Evolutionary conservation across 2,329 filamentous ascomycete species (phyloP), one percentile per base, ranked within the genome.

Genomic region (Exophiala alcalophila): DNA sequence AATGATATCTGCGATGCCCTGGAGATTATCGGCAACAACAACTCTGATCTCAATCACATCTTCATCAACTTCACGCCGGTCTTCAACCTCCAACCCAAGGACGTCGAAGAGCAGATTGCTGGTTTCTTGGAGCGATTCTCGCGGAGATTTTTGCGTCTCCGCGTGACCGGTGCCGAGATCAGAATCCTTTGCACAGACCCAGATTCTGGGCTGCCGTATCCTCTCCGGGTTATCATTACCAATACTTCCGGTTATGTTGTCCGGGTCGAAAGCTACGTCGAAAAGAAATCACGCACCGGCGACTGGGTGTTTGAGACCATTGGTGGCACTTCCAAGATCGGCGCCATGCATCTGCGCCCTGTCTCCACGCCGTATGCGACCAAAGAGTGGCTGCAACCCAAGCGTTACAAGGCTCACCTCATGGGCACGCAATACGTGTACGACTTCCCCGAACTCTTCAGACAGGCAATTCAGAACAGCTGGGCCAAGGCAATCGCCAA

Each of bases 361-460:
- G 90, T 97, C 54, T 86, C 82, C 30, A 90, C 89, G 3, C 89
- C 92, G 15, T 98, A 98, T 68, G 84, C 91, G 25, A 96, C 91
- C 62, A 98, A 98, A 81, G 94, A 96, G 69, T 94, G 90, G 76
- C 78, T 98, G 49, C 92, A 98, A 72, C 92, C 92, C 51, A 97
- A 97, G 82, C 83, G 92, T 59, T 97, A 98, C 82, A 96, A 95
- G 83, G 92, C 92, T 56, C 92, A 98, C 65, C 74, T 97, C 50
- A 96, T 98, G 90, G 92, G 92, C 53, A 98, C 92, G 19, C 92
- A 98, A 70, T 98, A 96, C 65, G 92, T 97, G 40, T 98, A 98
- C 66, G 92, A 98, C 69, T 98, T 98, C 84, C 92, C 92, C 20
- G 92, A 98, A 76, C 82, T 98, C 34, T 98, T 98, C 85, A 82